Evolutionary conservation across 2,329 filamentous ascomycete genomes (phyloP).

Genomic region (Paramyrothecium roridum): DNA sequence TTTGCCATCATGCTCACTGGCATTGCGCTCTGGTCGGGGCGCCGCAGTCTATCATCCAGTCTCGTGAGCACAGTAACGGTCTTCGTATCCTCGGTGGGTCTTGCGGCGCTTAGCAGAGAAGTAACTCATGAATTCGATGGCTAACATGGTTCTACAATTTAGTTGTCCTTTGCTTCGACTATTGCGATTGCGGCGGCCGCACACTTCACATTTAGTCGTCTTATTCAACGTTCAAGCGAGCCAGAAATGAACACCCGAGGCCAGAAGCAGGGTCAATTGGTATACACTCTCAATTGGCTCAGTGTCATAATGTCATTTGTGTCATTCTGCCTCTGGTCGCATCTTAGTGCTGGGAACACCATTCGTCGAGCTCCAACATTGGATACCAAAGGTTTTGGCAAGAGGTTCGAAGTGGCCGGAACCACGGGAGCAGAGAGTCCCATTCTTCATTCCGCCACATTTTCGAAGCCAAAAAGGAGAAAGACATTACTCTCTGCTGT

Average conservation of each 20-base stretch:
- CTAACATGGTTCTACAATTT: not conserved
- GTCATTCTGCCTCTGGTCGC: not conserved
- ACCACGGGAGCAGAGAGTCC: not conserved
- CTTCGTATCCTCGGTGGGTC: not conserved
- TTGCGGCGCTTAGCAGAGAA: not conserved
- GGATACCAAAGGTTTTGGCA: not conserved
- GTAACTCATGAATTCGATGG: not conserved
- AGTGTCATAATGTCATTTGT: not conserved
- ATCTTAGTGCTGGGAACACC: not conserved
- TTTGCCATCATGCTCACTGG: not conserved
- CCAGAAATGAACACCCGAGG: not conserved
- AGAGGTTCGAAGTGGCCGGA: not conserved
- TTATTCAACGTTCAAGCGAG: not conserved
- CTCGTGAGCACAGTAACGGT: not conserved
- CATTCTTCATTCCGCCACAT: not conserved
- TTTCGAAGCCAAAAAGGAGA: not conserved
- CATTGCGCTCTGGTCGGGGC: not conserved
- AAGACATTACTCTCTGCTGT: not conserved
- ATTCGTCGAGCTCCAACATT: not conserved
- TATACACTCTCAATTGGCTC: not conserved
- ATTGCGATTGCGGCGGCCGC: not conserved
- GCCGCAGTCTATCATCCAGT: not conserved
- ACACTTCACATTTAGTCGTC: not conserved
- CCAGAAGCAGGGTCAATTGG: not conserved
- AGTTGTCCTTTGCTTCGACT: not conserved